phyloP scores from a whole-genome alignment of 345 rosid genomes.

The Eucalyptus sp. region DNA sequence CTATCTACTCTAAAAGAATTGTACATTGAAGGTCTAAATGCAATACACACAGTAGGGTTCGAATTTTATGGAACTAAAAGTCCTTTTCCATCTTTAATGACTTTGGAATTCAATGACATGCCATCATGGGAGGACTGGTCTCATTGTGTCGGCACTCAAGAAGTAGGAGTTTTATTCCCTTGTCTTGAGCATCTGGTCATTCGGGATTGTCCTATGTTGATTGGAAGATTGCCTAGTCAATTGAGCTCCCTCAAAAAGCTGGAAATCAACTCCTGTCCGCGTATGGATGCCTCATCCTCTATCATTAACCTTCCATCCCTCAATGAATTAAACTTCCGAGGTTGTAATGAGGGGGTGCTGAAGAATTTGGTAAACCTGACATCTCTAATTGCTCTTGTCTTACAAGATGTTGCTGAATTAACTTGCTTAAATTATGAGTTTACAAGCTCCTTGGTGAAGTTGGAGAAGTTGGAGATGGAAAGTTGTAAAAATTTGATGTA shows the following conservation, averaged over 20 bases:
- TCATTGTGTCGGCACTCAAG: rapidly evolving
- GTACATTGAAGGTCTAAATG: too few relatives aligned
- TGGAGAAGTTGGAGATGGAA: rapidly evolving
- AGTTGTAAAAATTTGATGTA: not conserved
- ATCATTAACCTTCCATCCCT: too few relatives aligned
- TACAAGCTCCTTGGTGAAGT: not conserved
- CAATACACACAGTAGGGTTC: rapidly evolving
- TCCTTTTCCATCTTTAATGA: not conserved
- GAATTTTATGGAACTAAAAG: not conserved
- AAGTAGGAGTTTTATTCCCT: not conserved
- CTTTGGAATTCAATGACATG: not conserved
- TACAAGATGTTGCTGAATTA: too few relatives aligned
- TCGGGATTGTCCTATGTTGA: not conserved
- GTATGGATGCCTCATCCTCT: rapidly evolving
- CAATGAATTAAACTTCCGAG: too few relatives aligned
- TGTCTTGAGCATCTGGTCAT: not conserved
- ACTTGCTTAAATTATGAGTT: not conserved
- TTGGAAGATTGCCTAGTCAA: not conserved
- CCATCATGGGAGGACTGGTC: rapidly evolving
- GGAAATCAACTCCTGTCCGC: rapidly evolving
- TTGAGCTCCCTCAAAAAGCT: not conserved
- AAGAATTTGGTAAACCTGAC: too few relatives aligned
- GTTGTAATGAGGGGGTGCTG: too few relatives aligned
- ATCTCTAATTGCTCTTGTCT: too few relatives aligned
- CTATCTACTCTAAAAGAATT: not conserved